Evolutionary conservation across 495 filamentous ascomycete species (phyloP).

Genomic region (Cudoniella acicularis): DNA sequence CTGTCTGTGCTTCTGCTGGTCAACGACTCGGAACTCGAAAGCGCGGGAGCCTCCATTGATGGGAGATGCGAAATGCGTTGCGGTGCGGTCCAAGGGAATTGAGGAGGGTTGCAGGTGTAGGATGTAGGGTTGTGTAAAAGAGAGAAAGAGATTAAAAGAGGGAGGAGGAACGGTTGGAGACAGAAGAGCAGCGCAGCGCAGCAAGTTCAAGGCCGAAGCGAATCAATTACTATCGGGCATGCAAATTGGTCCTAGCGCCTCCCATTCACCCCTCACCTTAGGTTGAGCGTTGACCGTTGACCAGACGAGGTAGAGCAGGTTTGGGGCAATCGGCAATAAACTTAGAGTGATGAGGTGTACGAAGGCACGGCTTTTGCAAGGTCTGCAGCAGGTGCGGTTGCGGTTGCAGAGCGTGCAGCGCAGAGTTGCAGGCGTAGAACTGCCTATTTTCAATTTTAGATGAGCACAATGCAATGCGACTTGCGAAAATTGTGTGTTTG

Average conservation of each 20-base stretch:
- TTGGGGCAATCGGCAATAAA: background rate
- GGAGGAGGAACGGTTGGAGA: background rate
- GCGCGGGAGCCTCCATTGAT: slow-evolving; percentile 8
- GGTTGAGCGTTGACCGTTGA: too few species aligned
- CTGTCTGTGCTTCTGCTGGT: slow-evolving; percentile 19
- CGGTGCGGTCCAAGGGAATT: too few species aligned
- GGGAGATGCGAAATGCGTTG: too few species aligned
- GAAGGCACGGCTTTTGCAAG: background rate
- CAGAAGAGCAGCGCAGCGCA: background rate
- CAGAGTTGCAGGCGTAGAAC: background rate
- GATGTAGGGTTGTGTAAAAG: background rate
- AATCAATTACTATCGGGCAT: background rate
- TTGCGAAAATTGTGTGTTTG: slow-evolving; percentile 12
- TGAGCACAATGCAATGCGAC: background rate
- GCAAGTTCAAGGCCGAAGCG: background rate
- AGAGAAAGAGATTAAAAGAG: background rate
- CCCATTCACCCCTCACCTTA: background rate
- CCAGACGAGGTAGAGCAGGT: too few species aligned
- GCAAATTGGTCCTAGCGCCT: background rate
- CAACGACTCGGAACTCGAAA: slow-evolving; percentile 22
- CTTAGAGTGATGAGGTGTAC: slow-evolving; percentile 6
- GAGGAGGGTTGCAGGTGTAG: too few species aligned
- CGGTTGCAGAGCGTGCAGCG: background rate
- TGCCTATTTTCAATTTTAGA: slow-evolving; percentile 2
- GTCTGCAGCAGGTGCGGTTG: too few species aligned